Conservation (phyloP, 805 yeast genomes). For the Zygosaccharomyces siamensis region DNA sequence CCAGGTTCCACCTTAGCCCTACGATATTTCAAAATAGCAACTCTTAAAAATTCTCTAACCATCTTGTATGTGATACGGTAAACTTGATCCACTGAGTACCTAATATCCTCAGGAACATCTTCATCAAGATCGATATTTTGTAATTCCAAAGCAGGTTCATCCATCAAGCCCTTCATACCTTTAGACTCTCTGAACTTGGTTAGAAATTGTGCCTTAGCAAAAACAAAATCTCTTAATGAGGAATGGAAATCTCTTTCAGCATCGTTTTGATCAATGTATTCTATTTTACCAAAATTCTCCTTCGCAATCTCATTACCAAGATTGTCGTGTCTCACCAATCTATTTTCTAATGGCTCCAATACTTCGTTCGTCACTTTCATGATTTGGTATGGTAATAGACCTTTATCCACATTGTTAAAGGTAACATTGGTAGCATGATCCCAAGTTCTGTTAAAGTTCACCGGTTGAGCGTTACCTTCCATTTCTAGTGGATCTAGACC, state of each 20-base stretch:
- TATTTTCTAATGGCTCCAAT: constrained; percentile 56
- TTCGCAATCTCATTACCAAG: constrained; percentile 49
- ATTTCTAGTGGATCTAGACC: constrained; percentile 96
- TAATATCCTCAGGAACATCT: constrained; percentile 34
- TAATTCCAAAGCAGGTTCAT: constrained; percentile 42
- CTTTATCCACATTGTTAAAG: constrained; percentile 47
- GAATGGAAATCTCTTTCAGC: constrained; percentile 82
- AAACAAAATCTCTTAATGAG: constrained; percentile 63
- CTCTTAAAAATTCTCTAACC: constrained; percentile 61
- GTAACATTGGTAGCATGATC: constrained; percentile 80
- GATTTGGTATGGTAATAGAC: constrained; percentile 69
- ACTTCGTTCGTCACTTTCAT: constrained; percentile 48
- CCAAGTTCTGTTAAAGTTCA: constrained; percentile 91
- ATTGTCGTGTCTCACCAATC: constrained; percentile 65
- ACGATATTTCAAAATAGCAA: constrained; percentile 76
- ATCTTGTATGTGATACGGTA: constrained; percentile 59
- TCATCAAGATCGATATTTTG: constrained; percentile 41
- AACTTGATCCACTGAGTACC: constrained; percentile 55
- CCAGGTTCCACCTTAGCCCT: constrained; percentile 97
- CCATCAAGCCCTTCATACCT: constrained; percentile 45
- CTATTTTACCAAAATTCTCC: constrained; percentile 47
- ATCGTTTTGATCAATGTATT: constrained; percentile 75
- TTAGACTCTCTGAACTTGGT: constrained; percentile 52
- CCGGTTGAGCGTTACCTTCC: constrained; percentile 99
- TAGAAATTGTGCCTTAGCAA: constrained; percentile 51